Evolutionary conservation across 768 basidiomycete genomes (phyloP).

Genomic region (Hortiboletus campestris): DNA sequence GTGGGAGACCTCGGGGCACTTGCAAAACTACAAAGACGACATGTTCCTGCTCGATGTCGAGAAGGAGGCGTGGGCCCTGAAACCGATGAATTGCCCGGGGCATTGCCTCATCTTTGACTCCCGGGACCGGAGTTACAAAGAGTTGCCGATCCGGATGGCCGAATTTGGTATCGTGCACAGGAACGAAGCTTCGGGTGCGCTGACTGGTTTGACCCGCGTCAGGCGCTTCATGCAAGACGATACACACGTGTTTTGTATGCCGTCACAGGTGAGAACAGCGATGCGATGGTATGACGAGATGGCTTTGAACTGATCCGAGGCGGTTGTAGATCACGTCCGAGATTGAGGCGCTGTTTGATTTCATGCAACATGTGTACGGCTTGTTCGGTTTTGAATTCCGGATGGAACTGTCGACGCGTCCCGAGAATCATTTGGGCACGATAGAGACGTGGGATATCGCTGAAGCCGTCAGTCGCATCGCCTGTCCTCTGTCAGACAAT

Average conservation of each 20-base stretch:
- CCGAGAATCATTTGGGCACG: slow-evolving; percentile 88
- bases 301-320: not conserved
- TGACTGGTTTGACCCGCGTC: slow-evolving; percentile 91
- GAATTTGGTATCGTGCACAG: slow-evolving; percentile 98
- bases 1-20: slow-evolving; percentile 98
- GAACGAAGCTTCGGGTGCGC: slow-evolving; percentile 93
- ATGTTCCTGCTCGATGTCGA: slow-evolving; percentile 96
- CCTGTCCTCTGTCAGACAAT: not conserved
- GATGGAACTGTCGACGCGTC: slow-evolving; percentile 92
- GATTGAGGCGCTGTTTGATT: slow-evolving; percentile 85
- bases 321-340: slow-evolving; percentile 74
- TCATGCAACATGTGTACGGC: slow-evolving; percentile 92
- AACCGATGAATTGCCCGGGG: slow-evolving; percentile 99
- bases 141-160: slow-evolving; percentile 95
- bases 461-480: slow-evolving; percentile 58
- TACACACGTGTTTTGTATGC: slow-evolving; percentile 98
- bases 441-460: slow-evolving; percentile 90
- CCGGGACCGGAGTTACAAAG: slow-evolving; percentile 89
- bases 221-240: slow-evolving; percentile 97
- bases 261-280: slow-evolving; percentile 62
- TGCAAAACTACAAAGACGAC: slow-evolving; percentile 97
- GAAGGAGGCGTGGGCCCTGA: slow-evolving; percentile 93
- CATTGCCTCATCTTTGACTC: slow-evolving; percentile 96
- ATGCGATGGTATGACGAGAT: not conserved
- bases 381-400: slow-evolving; percentile 93